These are phyloP conservation scores for Xanthoceras sorbifolium DNA, from an alignment of 345 rosid genomes.

Conservation along the genomic window DNA sequence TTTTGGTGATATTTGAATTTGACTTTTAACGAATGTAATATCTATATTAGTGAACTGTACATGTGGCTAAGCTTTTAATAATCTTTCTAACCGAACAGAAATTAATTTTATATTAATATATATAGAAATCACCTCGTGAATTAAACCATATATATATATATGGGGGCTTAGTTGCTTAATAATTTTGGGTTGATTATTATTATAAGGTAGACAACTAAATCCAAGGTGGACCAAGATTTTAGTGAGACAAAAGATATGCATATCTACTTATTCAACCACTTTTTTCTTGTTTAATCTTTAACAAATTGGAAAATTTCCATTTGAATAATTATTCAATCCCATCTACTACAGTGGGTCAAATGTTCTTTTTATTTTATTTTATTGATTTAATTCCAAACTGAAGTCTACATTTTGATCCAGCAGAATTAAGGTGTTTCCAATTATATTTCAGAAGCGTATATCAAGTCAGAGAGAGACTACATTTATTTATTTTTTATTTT, in stretches of 20 bases:
- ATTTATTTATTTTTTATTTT: no score
- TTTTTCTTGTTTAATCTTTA: constrained; percentile 4
- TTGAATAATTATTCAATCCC: background rate
- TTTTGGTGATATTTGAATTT: no score
- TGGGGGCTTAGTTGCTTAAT: constrained; percentile 8
- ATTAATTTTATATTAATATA: no score
- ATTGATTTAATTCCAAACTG: background rate
- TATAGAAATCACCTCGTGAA: no score
- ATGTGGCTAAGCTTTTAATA: no score
- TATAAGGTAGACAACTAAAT: constrained; percentile 31
- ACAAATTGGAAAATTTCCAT: constrained; percentile 17
- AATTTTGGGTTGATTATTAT: constrained; percentile 24
- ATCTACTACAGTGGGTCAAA: constrained; percentile 20
- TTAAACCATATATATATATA: no score
- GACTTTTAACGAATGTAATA: no score
- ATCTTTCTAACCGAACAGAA: no score
- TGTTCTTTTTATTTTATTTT: background rate
- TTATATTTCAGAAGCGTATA: no score
- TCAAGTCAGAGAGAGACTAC: no score
- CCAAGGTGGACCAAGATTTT: constrained; percentile 27
- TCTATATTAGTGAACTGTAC: no score
- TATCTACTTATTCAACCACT: constrained; percentile 26
- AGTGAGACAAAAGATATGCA: constrained; percentile 5
- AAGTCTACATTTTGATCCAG: background rate
- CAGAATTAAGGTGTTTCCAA: background rate